Conservation (phyloP, 495 filamentous ascomycete genomes). For the Lasiosphaeris hirsuta region DNA sequence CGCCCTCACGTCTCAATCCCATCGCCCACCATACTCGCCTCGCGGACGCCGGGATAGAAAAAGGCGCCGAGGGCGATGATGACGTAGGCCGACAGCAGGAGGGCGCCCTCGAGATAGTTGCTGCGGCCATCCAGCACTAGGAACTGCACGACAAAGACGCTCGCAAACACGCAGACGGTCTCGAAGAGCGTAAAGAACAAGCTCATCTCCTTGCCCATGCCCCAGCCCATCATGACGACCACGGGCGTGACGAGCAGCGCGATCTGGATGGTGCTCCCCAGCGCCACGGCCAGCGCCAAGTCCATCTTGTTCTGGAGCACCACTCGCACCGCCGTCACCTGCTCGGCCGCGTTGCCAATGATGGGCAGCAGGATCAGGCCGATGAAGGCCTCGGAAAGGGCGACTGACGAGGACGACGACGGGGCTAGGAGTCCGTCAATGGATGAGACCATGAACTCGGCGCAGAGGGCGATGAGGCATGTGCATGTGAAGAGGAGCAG, state of each 20-base stretch:
- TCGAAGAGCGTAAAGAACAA: slow-evolving; percentile 85
- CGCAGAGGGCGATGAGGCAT: slow-evolving; percentile 72
- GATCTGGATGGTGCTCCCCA: slow-evolving; percentile 78
- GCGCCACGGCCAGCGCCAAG: slow-evolving; percentile 76
- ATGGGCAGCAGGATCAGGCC: slow-evolving; percentile 85
- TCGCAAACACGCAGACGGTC: slow-evolving; percentile 74
- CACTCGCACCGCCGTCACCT: slow-evolving; percentile 80
- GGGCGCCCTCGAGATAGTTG: slow-evolving; percentile 77
- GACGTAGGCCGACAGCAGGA: slow-evolving; percentile 73
- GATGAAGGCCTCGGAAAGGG: slow-evolving; percentile 69
- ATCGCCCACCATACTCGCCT: too few relatives aligned
- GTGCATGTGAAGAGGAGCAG: slow-evolving; percentile 73
- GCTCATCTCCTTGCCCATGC: slow-evolving; percentile 70
- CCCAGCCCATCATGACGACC: slow-evolving; percentile 77
- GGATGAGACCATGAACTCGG: slow-evolving; percentile 75
- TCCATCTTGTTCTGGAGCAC: slow-evolving; percentile 90
- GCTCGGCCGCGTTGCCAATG: slow-evolving; percentile 83
- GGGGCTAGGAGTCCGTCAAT: slow-evolving; percentile 65
- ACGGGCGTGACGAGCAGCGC: slow-evolving; percentile 81
- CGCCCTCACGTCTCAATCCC: too few relatives aligned
- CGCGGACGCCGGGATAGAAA: too few relatives aligned
- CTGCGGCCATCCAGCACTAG: slow-evolving; percentile 73
- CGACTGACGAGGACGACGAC: too few relatives aligned
- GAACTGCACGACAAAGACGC: slow-evolving; percentile 79
- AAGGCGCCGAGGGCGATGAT: too few relatives aligned